phyloP scores from a whole-genome alignment of 2,329 filamentous ascomycete genomes.

The Claviceps maximensis region DNA sequence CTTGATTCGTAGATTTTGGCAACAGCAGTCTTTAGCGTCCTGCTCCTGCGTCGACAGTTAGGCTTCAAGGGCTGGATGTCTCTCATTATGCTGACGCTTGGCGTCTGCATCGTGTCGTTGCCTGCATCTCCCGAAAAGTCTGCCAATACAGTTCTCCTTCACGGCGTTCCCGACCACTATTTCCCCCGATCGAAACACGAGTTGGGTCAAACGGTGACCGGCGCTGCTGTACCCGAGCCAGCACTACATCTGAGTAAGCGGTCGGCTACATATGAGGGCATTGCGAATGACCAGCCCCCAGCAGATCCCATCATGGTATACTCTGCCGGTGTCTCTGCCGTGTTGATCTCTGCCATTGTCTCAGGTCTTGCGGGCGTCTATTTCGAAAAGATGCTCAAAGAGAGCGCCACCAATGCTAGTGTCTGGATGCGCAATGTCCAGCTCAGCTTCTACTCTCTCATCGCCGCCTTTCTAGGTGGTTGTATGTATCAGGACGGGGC shows the following conservation, averaged over 20 bases:
- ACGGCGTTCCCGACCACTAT: constrained; percentile 52
- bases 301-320: constrained; percentile 54
- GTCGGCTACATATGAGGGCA: constrained; percentile 84
- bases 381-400: constrained; percentile 84
- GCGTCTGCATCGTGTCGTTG: constrained; percentile 75
- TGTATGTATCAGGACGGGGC: constrained; percentile 78
- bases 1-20: constrained; percentile 52
- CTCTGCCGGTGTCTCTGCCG: constrained; percentile 64
- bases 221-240: constrained; percentile 9
- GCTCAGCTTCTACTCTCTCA: constrained; percentile 84
- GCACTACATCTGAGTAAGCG: constrained; percentile 36
- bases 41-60: constrained; percentile 59
- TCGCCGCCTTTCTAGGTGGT: constrained; percentile 76
- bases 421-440: constrained; percentile 95
- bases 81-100: constrained; percentile 64
- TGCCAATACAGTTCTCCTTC: constrained; percentile 45
- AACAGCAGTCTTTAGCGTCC: constrained; percentile 74
- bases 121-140: constrained; percentile 43
- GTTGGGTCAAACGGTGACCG: constrained; percentile 40
- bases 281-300: constrained; percentile 44
- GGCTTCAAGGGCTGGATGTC: constrained; percentile 66
- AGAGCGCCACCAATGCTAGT: constrained; percentile 60
- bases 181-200: constrained; percentile 72
- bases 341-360: constrained; percentile 62
- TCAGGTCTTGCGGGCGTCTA: constrained; percentile 79